Evolutionary conservation across 2,329 filamentous ascomycete species (phyloP).

Genomic region (Dothiorella sarmentorum): DNA sequence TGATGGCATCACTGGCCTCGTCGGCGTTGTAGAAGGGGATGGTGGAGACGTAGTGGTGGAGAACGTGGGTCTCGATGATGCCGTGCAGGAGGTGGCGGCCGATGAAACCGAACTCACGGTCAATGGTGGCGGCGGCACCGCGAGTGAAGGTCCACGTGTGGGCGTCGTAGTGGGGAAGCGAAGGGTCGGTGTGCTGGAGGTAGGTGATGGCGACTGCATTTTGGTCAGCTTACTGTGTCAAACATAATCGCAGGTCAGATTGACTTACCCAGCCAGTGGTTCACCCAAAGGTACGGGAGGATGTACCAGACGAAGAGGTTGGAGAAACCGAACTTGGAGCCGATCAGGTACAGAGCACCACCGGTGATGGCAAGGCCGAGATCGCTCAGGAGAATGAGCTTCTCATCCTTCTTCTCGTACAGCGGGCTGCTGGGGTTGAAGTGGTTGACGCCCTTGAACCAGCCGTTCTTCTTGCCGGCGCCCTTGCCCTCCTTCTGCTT

Average conservation of each 20-base stretch:
- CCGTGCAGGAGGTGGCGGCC: conserved; percentile 88
- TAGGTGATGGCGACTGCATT: conserved; percentile 85
- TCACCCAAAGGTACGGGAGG: conserved; percentile 93
- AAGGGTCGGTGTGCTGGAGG: conserved; percentile 94
- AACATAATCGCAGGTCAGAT: neutral
- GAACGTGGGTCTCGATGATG: conserved; percentile 95
- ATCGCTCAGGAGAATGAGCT: conserved; percentile 82
- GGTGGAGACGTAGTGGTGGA: conserved; percentile 94
- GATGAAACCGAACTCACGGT: conserved; percentile 95
- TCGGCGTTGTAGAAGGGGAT: conserved; percentile 98
- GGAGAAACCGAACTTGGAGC: conserved; percentile 73
- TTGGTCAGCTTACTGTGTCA: conserved; percentile 27
- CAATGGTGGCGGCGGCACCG: conserved; percentile 91
- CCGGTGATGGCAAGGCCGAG: conserved; percentile 65
- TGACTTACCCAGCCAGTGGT: conserved; percentile 92
- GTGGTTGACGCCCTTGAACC: conserved; percentile 83
- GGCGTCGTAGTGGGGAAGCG: conserved; percentile 85
- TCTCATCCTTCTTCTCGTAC: conserved; percentile 87
- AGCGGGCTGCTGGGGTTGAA: conserved; percentile 85
- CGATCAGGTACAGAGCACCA: conserved; percentile 63
- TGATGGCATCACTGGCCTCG: conserved; percentile 91
- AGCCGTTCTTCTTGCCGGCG: conserved; percentile 84
- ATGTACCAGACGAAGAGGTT: conserved; percentile 96
- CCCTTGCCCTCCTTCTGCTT: conserved; percentile 90
- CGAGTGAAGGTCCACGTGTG: conserved; percentile 90